Conservation (phyloP, 352 stramenopile species). For the Phytophthora colocasiae region DNA sequence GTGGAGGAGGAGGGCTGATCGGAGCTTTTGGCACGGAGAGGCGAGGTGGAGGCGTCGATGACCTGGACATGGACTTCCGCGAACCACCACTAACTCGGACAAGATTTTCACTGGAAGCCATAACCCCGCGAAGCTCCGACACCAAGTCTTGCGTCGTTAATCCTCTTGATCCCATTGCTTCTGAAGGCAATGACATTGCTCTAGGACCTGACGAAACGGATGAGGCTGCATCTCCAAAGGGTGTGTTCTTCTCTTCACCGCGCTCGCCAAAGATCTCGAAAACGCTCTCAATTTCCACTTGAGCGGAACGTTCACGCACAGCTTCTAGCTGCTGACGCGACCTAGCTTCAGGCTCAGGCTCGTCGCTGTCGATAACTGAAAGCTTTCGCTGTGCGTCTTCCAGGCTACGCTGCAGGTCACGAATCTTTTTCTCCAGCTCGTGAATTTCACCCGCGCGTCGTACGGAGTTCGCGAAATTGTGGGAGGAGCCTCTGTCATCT, state of each 20-base stretch:
- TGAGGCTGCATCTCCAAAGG: constrained; percentile 18
- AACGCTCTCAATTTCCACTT: constrained; percentile 59
- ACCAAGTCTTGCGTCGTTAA: constrained; percentile 64
- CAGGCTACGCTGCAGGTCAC: constrained; percentile 63
- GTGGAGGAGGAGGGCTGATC: constrained; percentile 23
- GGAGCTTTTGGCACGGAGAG: constrained; percentile 14
- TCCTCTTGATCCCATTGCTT: constrained; percentile 12
- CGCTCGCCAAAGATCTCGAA: constrained; percentile 55
- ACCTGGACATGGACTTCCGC: constrained; percentile 40
- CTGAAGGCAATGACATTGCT: constrained; percentile 30
- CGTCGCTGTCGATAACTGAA: constrained; percentile 61
- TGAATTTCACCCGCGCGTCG: constrained; percentile 47
- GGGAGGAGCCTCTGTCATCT: constrained; percentile 20
- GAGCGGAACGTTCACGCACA: constrained; percentile 51
- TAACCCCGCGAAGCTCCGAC: constrained; percentile 67
- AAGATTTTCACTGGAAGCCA: constrained; percentile 69
- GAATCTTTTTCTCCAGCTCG: constrained; percentile 71
- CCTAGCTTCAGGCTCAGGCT: constrained; percentile 55
- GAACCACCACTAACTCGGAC: constrained; percentile 32
- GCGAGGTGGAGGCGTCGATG: constrained; percentile 27
- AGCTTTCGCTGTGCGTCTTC: constrained; percentile 69
- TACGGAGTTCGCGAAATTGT: constrained; percentile 35
- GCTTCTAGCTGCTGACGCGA: constrained; percentile 37
- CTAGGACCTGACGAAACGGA: constrained; percentile 18
- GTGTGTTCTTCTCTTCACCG: constrained; percentile 21